Conservation (phyloP, 2,329 filamentous ascomycete genomes). For the Fusarium chuoi region DNA sequence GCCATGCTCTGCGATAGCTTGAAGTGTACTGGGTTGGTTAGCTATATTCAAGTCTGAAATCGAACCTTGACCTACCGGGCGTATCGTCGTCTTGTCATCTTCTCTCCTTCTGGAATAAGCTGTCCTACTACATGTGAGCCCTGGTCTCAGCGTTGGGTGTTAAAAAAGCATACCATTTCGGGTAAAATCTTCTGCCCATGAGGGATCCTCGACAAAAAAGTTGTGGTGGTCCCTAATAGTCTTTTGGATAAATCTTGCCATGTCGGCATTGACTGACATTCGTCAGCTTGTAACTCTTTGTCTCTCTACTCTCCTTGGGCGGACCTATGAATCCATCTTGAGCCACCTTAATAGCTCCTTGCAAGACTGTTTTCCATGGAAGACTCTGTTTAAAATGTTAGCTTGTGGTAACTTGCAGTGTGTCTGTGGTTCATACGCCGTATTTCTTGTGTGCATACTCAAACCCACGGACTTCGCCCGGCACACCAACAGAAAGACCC, state of each 20-base stretch:
- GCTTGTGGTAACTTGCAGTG: neutral
- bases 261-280: slow-evolving; percentile 72
- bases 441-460: slow-evolving; percentile 81
- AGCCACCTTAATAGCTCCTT: slow-evolving; percentile 79
- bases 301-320: slow-evolving; percentile 5
- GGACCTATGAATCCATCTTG: slow-evolving; percentile 72
- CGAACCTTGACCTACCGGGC: slow-evolving; percentile 58
- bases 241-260: slow-evolving; percentile 76
- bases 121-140: slow-evolving; percentile 57
- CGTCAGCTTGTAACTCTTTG: slow-evolving; percentile 12
- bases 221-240: slow-evolving; percentile 55
- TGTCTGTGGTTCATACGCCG: slow-evolving; percentile 58
- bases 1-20: slow-evolving; percentile 79
- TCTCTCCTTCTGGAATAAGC: slow-evolving; percentile 76
- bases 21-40: slow-evolving; percentile 65
- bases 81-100: slow-evolving; percentile 82
- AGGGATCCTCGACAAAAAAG: slow-evolving; percentile 79
- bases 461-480: slow-evolving; percentile 81
- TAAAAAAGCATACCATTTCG: slow-evolving; percentile 67
- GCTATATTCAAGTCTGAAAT: neutral
- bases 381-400: slow-evolving; percentile 54
- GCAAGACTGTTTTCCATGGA: slow-evolving; percentile 76
- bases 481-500: slow-evolving; percentile 77
- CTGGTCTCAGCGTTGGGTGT: neutral
- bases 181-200: slow-evolving; percentile 90